Conservation (phyloP, 441 rosid species). For the Erodium moschatum region DNA sequence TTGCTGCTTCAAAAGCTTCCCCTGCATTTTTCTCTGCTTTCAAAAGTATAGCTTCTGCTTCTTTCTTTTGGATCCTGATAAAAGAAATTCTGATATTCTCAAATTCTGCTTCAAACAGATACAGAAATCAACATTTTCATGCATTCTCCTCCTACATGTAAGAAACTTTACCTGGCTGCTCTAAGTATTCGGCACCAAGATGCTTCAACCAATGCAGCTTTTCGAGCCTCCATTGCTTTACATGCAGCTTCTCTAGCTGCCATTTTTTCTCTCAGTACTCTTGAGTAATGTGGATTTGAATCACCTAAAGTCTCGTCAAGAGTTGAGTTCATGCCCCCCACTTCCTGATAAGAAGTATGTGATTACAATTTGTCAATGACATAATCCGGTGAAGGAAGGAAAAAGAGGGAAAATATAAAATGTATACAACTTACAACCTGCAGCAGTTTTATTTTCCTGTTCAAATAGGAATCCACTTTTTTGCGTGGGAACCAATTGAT, state of each 20-base stretch:
- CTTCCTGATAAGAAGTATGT: constrained; percentile 43
- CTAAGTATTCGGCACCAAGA: constrained; percentile 83
- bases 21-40: constrained; percentile 65
- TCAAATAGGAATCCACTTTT: constrained; percentile 67
- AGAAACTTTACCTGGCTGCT: constrained; percentile 60
- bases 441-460: constrained; percentile 59
- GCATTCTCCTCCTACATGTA: neutral
- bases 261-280: constrained; percentile 77
- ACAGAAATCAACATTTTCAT: neutral
- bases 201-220: constrained; percentile 82
- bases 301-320: constrained; percentile 83
- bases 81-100: constrained; percentile 4
- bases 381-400: neutral
- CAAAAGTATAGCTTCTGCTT: constrained; percentile 50
- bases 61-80: constrained; percentile 60
- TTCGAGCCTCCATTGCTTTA: constrained; percentile 74
- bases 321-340: constrained; percentile 73
- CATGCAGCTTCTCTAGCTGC: constrained; percentile 84
- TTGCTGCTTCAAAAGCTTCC: constrained; percentile 80
- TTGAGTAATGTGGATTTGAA: constrained; percentile 82
- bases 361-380: neutral
- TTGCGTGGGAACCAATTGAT: constrained; percentile 76
- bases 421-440: neutral
- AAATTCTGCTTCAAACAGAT: constrained; percentile 9
- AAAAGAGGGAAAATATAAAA: neutral